Conservation (phyloP, 352 stramenopile genomes). For the Globisporangium paddicum region DNA sequence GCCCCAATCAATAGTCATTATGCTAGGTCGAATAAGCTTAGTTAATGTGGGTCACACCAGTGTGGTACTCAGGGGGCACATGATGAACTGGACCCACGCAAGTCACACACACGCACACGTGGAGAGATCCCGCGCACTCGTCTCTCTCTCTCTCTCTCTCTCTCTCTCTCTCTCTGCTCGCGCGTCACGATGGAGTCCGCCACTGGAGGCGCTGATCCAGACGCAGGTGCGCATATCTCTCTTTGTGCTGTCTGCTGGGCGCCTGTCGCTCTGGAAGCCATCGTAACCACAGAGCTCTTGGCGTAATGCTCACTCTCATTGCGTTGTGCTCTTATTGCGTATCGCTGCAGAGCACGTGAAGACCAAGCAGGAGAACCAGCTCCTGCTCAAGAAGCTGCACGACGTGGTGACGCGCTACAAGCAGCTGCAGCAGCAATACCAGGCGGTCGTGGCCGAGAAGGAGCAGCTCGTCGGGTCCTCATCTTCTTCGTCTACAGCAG, state of each 20-base stretch:
- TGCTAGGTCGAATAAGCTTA: not conserved
- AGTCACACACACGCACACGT: constrained; percentile 1
- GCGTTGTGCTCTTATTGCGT: not conserved
- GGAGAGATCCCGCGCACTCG: constrained; percentile 6
- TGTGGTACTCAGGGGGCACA: not conserved
- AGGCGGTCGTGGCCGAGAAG: constrained; percentile 28
- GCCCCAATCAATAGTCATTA: too few relatives aligned
- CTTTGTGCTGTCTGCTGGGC: not conserved
- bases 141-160: constrained; percentile 3
- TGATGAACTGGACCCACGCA: constrained; percentile 8
- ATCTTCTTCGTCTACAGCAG: not conserved
- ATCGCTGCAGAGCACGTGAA: constrained; percentile 20
- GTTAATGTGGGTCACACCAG: not conserved
- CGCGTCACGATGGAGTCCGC: constrained; percentile 5
- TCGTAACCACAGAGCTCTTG: too few relatives aligned
- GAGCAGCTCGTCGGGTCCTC: constrained; percentile 3
- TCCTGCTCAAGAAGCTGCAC: constrained; percentile 50
- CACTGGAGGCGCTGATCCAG: not conserved
- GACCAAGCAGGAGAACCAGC: constrained; percentile 53
- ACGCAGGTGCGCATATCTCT: constrained; percentile 1
- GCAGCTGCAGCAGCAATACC: constrained; percentile 46
- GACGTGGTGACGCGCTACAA: constrained; percentile 50
- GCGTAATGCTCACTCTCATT: too few relatives aligned
- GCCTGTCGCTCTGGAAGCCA: too few relatives aligned
- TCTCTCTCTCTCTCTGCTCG: constrained; percentile 3